These are phyloP conservation scores for Coprinopsis marcescibilis DNA, from an alignment of 768 basidiomycete species.

Conservation along the genomic window DNA sequence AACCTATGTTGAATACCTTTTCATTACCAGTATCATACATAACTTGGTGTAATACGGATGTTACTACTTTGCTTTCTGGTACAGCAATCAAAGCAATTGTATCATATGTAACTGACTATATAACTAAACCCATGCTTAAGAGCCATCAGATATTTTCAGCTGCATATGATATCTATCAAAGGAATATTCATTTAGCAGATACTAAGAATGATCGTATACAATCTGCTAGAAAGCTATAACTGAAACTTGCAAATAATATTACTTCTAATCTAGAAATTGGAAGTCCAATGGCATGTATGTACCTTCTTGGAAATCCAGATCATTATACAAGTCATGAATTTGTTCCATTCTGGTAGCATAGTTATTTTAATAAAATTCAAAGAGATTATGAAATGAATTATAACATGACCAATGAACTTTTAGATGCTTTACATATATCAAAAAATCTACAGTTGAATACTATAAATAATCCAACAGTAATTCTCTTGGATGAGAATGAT, in stretches of 20 bases:
- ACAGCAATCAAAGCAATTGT: constrained; percentile 29
- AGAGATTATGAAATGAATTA: too few relatives aligned
- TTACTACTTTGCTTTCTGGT: constrained; percentile 25
- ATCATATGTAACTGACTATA: constrained; percentile 27
- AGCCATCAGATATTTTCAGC: constrained; percentile 22
- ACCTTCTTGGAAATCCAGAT: background rate
- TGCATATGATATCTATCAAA: constrained; percentile 13
- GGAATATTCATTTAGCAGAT: constrained; percentile 8
- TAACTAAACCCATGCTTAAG: constrained; percentile 24
- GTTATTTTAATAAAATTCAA: background rate
- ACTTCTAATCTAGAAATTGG: background rate
- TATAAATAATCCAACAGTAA: background rate
- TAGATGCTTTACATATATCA: too few relatives aligned
- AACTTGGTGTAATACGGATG: constrained; percentile 27
- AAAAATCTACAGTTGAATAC: background rate
- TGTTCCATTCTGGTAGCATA: background rate
- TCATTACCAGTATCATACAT: constrained; percentile 21
- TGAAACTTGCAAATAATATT: background rate
- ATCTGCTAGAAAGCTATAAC: background rate
- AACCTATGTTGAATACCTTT: constrained; percentile 26
- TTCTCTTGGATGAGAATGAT: background rate
- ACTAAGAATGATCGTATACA: too few relatives aligned
- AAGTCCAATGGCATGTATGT: background rate
- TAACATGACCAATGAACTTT: too few relatives aligned
- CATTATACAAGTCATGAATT: background rate